These are phyloP conservation scores for Candida ulmi DNA, from an alignment of 805 yeast species.

Conservation along the genomic window DNA sequence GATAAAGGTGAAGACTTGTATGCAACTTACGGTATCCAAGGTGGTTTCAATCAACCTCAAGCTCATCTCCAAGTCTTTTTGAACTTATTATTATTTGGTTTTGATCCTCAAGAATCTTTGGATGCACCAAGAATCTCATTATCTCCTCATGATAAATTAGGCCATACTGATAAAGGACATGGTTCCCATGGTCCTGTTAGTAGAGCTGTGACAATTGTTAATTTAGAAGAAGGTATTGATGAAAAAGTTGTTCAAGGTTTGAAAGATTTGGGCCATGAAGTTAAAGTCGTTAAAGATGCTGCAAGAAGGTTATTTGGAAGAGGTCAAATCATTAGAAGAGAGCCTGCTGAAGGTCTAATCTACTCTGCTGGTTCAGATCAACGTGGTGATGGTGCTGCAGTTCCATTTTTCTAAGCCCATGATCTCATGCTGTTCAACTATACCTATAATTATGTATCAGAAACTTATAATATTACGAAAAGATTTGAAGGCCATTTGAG, in stretches of 20 bases:
- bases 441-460: no score
- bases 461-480: no score
- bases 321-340: slow-evolving; percentile 65
- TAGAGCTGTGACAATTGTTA: slow-evolving; percentile 51
- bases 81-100: slow-evolving; percentile 55
- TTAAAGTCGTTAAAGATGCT: slow-evolving; percentile 35
- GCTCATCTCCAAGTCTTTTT: slow-evolving; percentile 76
- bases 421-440: neutral
- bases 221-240: slow-evolving; percentile 61
- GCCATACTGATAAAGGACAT: slow-evolving; percentile 42
- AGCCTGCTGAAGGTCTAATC: slow-evolving; percentile 36
- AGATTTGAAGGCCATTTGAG: no score
- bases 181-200: slow-evolving; percentile 65
- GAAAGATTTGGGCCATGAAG: slow-evolving; percentile 51
- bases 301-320: slow-evolving; percentile 50
- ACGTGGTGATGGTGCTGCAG: slow-evolving; percentile 84
- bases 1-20: slow-evolving; percentile 40
- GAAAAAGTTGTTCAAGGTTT: slow-evolving; percentile 40
- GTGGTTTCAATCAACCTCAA: slow-evolving; percentile 83
- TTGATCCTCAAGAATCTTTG: slow-evolving; percentile 66
- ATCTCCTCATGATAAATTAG: slow-evolving; percentile 41
- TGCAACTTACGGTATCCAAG: slow-evolving; percentile 80
- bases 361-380: slow-evolving; percentile 71
- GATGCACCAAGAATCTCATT: slow-evolving; percentile 74
- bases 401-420: slow-evolving; percentile 11